Evolutionary conservation across 306 rosid genomes (phyloP).

Genomic region (Neltuma alba): DNA sequence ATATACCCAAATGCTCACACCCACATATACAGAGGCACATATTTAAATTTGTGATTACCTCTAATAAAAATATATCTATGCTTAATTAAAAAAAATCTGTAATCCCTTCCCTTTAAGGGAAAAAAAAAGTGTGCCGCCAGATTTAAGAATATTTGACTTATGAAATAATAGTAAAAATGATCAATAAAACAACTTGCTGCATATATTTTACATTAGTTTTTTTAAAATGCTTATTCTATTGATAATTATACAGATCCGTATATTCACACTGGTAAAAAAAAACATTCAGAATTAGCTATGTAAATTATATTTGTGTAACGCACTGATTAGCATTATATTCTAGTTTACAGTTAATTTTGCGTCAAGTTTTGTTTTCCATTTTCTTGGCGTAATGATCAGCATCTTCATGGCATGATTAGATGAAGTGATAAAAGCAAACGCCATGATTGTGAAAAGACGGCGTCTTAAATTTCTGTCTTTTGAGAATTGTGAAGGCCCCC

Average conservation of each 20-base stretch:
- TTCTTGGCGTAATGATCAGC: neutral
- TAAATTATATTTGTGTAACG: too few species aligned
- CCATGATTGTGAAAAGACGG: neutral
- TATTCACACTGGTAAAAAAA: neutral
- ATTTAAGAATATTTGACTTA: neutral
- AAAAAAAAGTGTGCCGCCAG: too few species aligned
- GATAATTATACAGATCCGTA: neutral
- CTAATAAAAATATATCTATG: too few species aligned
- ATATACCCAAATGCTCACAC: too few species aligned
- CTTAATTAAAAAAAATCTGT: too few species aligned
- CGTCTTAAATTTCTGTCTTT: neutral
- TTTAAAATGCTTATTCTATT: too few species aligned
- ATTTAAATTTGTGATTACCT: too few species aligned
- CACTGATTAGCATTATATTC: neutral
- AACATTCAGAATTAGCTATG: neutral
- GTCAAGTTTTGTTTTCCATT: neutral
- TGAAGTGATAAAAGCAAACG: neutral
- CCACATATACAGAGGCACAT: too few species aligned
- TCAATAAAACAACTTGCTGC: neutral
- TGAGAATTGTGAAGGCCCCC: neutral
- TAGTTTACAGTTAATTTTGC: neutral
- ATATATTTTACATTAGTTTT: neutral
- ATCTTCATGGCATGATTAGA: neutral
- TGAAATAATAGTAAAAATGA: too few species aligned
- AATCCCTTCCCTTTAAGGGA: too few species aligned